Conservation (phyloP, 768 basidiomycete genomes). For the Mycena kentingensis region DNA sequence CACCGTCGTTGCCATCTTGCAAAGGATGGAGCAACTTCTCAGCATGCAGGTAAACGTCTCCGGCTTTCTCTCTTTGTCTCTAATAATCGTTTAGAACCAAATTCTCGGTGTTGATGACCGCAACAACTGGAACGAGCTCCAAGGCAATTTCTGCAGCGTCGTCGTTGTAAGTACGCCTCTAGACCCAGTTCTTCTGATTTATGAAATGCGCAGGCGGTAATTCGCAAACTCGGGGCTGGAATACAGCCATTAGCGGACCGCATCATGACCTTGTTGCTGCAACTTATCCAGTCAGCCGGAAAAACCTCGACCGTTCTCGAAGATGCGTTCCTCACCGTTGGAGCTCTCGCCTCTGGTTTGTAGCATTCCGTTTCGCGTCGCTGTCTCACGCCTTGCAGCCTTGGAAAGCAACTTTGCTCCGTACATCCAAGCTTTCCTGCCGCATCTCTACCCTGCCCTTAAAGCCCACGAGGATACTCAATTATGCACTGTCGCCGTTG, state of each 20-base stretch:
- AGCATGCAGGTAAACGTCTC: constrained; percentile 67
- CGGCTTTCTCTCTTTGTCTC: not conserved
- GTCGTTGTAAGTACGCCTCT: constrained; percentile 62
- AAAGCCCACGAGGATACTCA: constrained; percentile 94
- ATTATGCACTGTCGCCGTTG: constrained; percentile 92
- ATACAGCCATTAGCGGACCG: constrained; percentile 90
- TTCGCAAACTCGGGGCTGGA: constrained; percentile 79
- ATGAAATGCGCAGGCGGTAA: constrained; percentile 70
- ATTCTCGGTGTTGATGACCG: constrained; percentile 94
- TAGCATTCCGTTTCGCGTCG: not conserved
- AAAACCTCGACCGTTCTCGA: constrained; percentile 95
- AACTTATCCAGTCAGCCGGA: constrained; percentile 82
- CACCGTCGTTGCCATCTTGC: constrained; percentile 78
- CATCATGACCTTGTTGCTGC: constrained; percentile 90
- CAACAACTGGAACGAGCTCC: constrained; percentile 98
- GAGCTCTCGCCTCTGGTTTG: constrained; percentile 77
- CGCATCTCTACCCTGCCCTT: constrained; percentile 85
- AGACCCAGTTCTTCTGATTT: not conserved
- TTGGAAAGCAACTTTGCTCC: constrained; percentile 78
- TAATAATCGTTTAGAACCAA: constrained; percentile 62
- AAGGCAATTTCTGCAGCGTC: constrained; percentile 92
- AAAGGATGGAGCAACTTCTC: constrained; percentile 87
- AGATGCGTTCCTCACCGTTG: constrained; percentile 93
- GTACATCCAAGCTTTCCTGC: constrained; percentile 85
- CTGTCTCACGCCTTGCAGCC: constrained; percentile 39